phyloP scores from a whole-genome alignment of 1,284 basidiomycete genomes.

The Rhodotorula sp. region DNA sequence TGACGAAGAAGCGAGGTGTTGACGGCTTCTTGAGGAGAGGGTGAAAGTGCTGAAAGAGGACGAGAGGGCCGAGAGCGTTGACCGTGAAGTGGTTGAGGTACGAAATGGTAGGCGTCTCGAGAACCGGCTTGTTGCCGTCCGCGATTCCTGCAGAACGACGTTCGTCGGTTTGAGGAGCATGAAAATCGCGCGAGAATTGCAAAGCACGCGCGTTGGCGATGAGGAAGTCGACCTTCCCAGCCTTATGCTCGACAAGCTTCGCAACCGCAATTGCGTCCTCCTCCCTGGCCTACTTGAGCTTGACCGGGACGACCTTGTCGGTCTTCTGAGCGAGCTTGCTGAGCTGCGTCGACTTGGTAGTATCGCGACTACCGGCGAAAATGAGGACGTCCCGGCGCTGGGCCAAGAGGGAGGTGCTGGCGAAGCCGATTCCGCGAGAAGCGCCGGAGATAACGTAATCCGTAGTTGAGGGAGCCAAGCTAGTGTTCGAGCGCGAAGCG shows the following conservation, averaged over 20 bases:
- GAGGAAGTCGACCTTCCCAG: constrained; percentile 19
- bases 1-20: constrained; percentile 10
- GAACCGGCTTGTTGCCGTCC: neutral
- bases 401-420: constrained; percentile 31
- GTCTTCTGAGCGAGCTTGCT: constrained; percentile 27
- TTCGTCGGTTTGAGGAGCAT: too few species aligned
- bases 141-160: too few species aligned
- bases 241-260: constrained; percentile 1
- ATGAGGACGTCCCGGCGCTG: constrained; percentile 25
- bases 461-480: too few species aligned
- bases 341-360: constrained; percentile 21
- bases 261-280: constrained; percentile 10
- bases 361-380: constrained; percentile 41
- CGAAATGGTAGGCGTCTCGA: neutral
- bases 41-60: constrained; percentile 20
- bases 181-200: too few species aligned
- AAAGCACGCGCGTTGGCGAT: constrained; percentile 21
- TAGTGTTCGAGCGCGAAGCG: too few species aligned
- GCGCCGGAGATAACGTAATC: too few species aligned
- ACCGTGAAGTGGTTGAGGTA: neutral
- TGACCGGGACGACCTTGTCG: constrained; percentile 10
- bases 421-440: constrained; percentile 26
- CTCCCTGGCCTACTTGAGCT: constrained; percentile 2
- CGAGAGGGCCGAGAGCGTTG: constrained; percentile 15
- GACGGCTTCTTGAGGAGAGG: constrained; percentile 6